Conservation (phyloP, 1,284 basidiomycete genomes). For the Trametes pubescens region DNA sequence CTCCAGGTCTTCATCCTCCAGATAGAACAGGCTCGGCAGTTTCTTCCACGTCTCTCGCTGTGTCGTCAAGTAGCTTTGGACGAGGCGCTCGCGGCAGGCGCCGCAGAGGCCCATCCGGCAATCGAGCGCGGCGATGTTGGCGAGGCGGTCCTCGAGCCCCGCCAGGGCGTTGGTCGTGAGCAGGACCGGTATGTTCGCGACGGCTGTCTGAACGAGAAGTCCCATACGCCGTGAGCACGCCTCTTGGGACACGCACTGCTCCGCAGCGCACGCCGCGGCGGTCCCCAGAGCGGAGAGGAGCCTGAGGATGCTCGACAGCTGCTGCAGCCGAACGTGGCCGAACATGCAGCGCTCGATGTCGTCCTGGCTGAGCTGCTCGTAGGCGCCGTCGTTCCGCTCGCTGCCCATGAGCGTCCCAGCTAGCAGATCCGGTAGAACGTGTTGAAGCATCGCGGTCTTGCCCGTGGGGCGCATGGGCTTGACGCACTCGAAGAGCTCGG, state of each 20-base stretch:
- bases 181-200: not conserved
- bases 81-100: no score
- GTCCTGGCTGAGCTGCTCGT: not conserved
- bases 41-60: no score
- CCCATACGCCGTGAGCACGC: not conserved
- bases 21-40: no score
- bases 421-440: constrained; percentile 11
- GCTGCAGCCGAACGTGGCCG: not conserved
- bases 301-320: not conserved
- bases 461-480: constrained; percentile 17
- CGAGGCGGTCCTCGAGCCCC: no score
- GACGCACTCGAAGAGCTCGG: constrained; percentile 11
- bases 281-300: no score
- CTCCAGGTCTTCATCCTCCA: no score
- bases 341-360: not conserved
- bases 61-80: no score
- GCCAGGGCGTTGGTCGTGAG: no score
- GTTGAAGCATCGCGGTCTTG: constrained; percentile 13
- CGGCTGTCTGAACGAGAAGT: not conserved
- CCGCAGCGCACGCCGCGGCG: not conserved
- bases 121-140: no score
- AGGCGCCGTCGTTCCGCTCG: not conserved
- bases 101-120: no score
- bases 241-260: not conserved
- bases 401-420: not conserved